Evolutionary conservation across 164 flowering plant species (phyloP).

Genomic region (Vitis amurensis): DNA sequence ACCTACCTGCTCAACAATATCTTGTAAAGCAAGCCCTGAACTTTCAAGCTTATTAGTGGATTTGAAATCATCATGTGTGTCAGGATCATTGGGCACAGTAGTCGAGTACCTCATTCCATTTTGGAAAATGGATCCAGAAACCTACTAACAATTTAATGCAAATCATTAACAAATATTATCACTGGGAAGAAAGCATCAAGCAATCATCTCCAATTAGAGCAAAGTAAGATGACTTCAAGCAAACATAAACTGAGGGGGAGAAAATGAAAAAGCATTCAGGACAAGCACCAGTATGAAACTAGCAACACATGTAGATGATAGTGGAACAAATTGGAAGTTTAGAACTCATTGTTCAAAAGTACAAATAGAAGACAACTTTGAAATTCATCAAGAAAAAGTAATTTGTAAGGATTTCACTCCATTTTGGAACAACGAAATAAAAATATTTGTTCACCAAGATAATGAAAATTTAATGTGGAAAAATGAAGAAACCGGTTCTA

Average conservation of each 20-base stretch:
- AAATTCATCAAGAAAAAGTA: not conserved
- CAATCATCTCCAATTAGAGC: not conserved
- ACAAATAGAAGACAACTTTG: not conserved
- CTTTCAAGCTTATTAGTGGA: constrained; percentile 59
- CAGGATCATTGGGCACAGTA: constrained; percentile 63
- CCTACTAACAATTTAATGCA: constrained; percentile 27
- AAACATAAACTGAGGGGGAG: not conserved
- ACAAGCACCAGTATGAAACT: not conserved
- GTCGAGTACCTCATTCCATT: constrained; percentile 48
- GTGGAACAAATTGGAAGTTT: not conserved
- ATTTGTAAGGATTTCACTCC: not conserved
- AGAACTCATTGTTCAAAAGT: not conserved
- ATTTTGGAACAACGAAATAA: not conserved
- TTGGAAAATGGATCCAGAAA: constrained; percentile 32
- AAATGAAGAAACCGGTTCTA: not conserved
- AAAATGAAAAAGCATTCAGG: not conserved
- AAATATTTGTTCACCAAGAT: not conserved
- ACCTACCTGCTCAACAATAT: constrained; percentile 77
- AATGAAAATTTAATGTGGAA: not conserved
- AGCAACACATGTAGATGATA: not conserved
- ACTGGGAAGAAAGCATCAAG: not conserved
- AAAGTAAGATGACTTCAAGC: not conserved
- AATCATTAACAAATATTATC: not conserved
- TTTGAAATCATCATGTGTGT: constrained; percentile 85
- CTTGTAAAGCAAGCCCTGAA: constrained; percentile 46